A percentile compares a stretch with the other conserved stretches of the same genome.
Conservation (phyloP, 139 green algal genomes). For the Tetraselmis chui region DNA sequence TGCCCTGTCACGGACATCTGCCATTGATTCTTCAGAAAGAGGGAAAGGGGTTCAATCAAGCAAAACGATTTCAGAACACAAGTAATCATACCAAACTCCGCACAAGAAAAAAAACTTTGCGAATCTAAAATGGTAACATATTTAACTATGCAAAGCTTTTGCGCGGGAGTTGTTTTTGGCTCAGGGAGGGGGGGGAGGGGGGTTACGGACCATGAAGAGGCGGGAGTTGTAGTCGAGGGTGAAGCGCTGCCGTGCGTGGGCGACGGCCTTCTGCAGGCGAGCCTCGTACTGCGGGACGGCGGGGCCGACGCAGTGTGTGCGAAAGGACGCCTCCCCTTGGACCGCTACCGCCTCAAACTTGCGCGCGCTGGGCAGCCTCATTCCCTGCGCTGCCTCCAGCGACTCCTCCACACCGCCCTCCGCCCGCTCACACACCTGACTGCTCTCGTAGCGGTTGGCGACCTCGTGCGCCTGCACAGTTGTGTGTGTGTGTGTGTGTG, state of each 20-base stretch:
- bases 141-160: too few relatives aligned
- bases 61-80: too few relatives aligned
- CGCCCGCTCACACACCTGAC: conserved; percentile 25
- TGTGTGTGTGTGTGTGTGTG: too few relatives aligned
- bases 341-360: conserved; percentile 50
- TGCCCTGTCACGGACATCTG: too few relatives aligned
- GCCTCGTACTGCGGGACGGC: conserved; percentile 12
- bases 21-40: too few relatives aligned
- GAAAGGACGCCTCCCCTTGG: conserved; percentile 42
- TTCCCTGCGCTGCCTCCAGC: conserved; percentile 27
- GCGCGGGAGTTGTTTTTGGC: too few relatives aligned
- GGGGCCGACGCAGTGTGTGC: conserved; percentile 42
- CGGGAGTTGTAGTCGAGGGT: conserved; percentile 76
- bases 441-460: conserved; percentile 27
- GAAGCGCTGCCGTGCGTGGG: conserved; percentile 47
- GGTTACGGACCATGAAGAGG: conserved; percentile 46
- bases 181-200: too few relatives aligned
- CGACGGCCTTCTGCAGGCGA: conserved; percentile 28
- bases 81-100: too few relatives aligned
- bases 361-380: conserved; percentile 45
- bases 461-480: conserved; percentile 11
- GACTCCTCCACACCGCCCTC: conserved; percentile 38
- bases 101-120: too few relatives aligned
- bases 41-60: too few relatives aligned
- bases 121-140: too few relatives aligned